Base-by-base conservation (phyloP, 2,329 filamentous ascomycete species). In the Phialophora expanda region DNA sequence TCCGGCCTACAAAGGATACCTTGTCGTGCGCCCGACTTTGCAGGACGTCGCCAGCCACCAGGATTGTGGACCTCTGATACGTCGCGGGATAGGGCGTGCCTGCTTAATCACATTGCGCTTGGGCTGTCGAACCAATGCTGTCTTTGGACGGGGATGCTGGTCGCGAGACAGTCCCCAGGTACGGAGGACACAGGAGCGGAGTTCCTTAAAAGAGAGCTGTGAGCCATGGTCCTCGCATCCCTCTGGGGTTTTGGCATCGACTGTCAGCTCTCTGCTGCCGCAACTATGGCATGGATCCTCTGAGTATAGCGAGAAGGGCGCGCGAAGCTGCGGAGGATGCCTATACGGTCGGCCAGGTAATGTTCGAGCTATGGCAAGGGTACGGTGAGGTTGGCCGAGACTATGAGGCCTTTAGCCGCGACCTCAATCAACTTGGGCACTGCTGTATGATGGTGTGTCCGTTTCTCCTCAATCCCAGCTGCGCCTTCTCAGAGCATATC, bases 241-340 rank as follows among this genome's bases (percentile, higher is more conserved):
- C 46, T 50, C n/a, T 7, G 7, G n/a, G 46, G 46, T 50, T 7
- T 3, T n/a, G n/a, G n/a, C 46, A n/a, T 20, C 17, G n/a, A 24
- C 30, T 54, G 14, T 28, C 24, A 5, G 50, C 50, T 54, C 24
- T 17, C 24, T 8, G 50, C 22, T 30, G 50, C 24, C 24, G 50
- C 50, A 54, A 30, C 14, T 7, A 54, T 54, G 24, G 50, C 50
- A 54, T 54, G 50, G 50, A 54, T 28, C 50, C 50, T 54, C 3
- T 54, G 50, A 54, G 14, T 30, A 30, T 54, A 24, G 50, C 50
- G 7, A 54, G 8, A 12, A n/a, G 3, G 5, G 50, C 26, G 11
- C n/a, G 14, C 20, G 50, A 17, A 8, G 50, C 24, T 1, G 26
- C 50, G 1, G 8, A n/a, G 2, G 7, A 4, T 7, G 50, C 50